Conservation (phyloP, 2,329 filamentous ascomycete genomes). For the Aspergillus novofumigatus region DNA sequence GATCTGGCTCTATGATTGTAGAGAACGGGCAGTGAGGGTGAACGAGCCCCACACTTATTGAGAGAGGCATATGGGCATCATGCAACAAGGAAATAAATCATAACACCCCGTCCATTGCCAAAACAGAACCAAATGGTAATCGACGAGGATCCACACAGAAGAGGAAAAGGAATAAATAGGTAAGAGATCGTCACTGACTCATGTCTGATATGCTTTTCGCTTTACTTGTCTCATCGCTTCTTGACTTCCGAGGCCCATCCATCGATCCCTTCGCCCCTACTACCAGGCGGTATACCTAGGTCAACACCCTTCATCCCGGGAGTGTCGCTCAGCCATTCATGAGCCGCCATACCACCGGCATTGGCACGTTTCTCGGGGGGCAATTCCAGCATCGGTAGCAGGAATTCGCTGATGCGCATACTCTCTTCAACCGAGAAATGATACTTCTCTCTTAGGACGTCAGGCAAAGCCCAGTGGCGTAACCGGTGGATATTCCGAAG, state of each 20-base stretch:
- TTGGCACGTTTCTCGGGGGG: constrained; percentile 86
- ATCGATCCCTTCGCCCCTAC: constrained; percentile 84
- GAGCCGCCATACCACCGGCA: constrained; percentile 89
- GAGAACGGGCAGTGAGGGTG: background rate
- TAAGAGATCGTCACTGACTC: constrained; percentile 25
- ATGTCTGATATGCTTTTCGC: constrained; percentile 3
- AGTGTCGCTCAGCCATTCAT: constrained; percentile 77
- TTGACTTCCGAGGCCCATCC: constrained; percentile 90
- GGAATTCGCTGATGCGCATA: constrained; percentile 73
- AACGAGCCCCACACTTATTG: constrained; percentile 7
- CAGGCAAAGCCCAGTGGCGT: constrained; percentile 89
- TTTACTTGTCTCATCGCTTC: constrained; percentile 54
- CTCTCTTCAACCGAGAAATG: constrained; percentile 84
- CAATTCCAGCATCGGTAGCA: constrained; percentile 87
- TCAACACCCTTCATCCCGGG: constrained; percentile 80
- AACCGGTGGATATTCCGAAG: constrained; percentile 95
- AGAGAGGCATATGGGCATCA: constrained; percentile 6
- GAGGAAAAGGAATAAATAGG: constrained; percentile 10
- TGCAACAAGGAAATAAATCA: constrained; percentile 26
- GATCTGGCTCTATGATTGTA: constrained; percentile 7
- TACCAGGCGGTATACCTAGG: constrained; percentile 73
- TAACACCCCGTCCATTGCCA: constrained; percentile 23
- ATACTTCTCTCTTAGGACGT: constrained; percentile 94
- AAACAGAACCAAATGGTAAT: constrained; percentile 29
- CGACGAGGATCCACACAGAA: constrained; percentile 23